Base-by-base conservation (phyloP, 495 filamentous ascomycete genomes). In the Hypoxylon rickii region DNA sequence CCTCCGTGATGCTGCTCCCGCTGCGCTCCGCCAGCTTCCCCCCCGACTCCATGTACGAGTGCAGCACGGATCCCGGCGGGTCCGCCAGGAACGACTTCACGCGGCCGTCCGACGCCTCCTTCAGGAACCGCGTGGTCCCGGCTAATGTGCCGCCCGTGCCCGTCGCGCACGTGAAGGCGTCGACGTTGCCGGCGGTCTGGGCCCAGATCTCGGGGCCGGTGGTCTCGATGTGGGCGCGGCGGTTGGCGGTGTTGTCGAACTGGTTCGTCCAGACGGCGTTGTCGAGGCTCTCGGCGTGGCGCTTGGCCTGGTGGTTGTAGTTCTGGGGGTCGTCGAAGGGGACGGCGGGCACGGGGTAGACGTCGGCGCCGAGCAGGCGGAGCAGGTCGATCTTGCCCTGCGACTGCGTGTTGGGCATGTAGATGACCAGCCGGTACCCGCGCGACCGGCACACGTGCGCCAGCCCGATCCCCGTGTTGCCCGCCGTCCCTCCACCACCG, bases 211-310 rank as follows among this genome's bases (percentile, higher is more conserved):
- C 94, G 1, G 94, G 94, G 0, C 94, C 94, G 1, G 94, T 98
- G 0, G 93, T 97, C 76, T 96, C 94, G 63, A 98, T 86, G 67
- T 98, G 94, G 19, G 93, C 93, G 68, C 88, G 85, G 21, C 95
- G 83, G 72, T 98, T 98, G 45, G 95, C 94, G 24, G 77, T 83
- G 76, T 98, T 98, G 68, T 98, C 94, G 76, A 98, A 98, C 71
- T 98, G 94, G 74, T 98, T 94, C 20, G 94, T 98, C 94, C 94
- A 98, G 1, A 97, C 92, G 5, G 94, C 92, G 73, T 97, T 97
- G 1, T 88, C 86, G 38, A 91, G 70, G 0, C 77, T 71, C 73
- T 95, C 91, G 29, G 94, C 94, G 72, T 97, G 92, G 10, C 94
- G 79, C 37, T 81, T 79, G 8, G 94, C 94, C 76, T 96, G 92